Evolutionary conservation across 208 protist species (phyloP).

Genomic region (Phytomonas francai): DNA sequence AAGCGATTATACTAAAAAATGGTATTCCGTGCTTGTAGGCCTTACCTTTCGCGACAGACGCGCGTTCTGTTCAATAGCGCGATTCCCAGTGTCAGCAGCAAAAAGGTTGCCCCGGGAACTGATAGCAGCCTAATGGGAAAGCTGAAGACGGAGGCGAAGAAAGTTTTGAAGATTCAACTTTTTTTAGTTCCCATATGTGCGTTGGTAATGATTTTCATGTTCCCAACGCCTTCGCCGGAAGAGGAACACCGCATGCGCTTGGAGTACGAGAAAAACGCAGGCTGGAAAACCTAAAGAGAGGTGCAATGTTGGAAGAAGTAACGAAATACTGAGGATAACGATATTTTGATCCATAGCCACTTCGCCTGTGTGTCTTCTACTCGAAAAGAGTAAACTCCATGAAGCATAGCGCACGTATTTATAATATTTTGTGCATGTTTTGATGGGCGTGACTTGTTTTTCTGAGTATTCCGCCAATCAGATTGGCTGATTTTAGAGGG

Average conservation of each 20-base stretch:
- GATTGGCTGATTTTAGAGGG: too few relatives aligned
- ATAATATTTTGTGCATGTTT: too few relatives aligned
- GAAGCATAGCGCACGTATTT: too few relatives aligned
- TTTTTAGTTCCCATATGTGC: constrained; percentile 58
- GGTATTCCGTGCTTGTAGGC: constrained; percentile 43
- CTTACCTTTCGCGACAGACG: constrained; percentile 18
- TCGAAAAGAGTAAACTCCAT: too few relatives aligned
- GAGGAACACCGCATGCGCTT: constrained; percentile 62
- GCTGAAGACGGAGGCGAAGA: constrained; percentile 62
- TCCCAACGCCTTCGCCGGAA: constrained; percentile 46
- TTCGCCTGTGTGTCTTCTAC: too few relatives aligned
- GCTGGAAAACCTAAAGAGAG: constrained; percentile 78
- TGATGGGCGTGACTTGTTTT: too few relatives aligned
- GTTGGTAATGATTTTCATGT: constrained; percentile 52
- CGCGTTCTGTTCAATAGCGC: constrained; percentile 31
- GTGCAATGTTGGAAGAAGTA: too few relatives aligned
- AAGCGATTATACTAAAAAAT: not conserved
- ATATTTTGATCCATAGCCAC: too few relatives aligned
- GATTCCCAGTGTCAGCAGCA: constrained; percentile 39
- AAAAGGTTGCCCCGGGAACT: constrained; percentile 11
- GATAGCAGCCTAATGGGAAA: constrained; percentile 53
- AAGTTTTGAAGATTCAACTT: constrained; percentile 77
- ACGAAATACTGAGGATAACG: too few relatives aligned
- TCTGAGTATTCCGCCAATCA: too few relatives aligned
- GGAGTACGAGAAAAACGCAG: constrained; percentile 76